Base-by-base conservation (phyloP, 139 green algal genomes). In the Closterium sp. region DNA sequence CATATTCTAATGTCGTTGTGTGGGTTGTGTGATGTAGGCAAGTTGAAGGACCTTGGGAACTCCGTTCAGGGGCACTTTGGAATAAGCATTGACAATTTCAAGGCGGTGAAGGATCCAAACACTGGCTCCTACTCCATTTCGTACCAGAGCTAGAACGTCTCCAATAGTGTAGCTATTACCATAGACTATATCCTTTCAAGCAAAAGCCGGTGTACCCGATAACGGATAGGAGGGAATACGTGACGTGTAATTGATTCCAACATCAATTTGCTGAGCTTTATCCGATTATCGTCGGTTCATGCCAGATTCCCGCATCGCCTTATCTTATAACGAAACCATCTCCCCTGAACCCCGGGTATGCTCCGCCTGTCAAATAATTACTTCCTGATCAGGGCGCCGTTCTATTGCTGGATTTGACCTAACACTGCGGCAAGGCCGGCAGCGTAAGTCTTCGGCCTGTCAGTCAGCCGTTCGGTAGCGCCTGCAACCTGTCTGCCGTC, bases 41-140 rank as follows among this genome's bases (percentile, higher is more conserved):
- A 99, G 94, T 93, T 99, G 16, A 99, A 99, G 93, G 97, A 99
- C 7, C 93, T 99, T 66, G 98, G 98, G 35, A 99, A 99, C 92
- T 97, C 94, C 2, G 91, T 99, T n/a, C 93, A 99, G 25, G 98
- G 98, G 86, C 97, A 98, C 86, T 99, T 99, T 95, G 98, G 98
- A 2, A 93, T 99, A 91, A 97, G 93, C 0, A 35, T 98, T 33
- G 98, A 99, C 96, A 99, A 99, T 91, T 99, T 99, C 95, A 98
- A 99, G 90, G 96, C 97, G 25, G 96, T 97, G 81, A 96, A 99
- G 94, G 98, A 99, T 93, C 97, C 97, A 0, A 90, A 92, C 34
- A 98, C 96, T 6, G 98, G 98, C 8, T 94, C 94, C 5, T 99
- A 99, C 94, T 97, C 90, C 91, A 97, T 99, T 33, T 96, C 96